A percentile compares a stretch with the other conserved stretches of the same genome.
Evolutionary conservation across 176 grass and related monocot species (phyloP).

Genomic region (Elymus sibiricus): DNA sequence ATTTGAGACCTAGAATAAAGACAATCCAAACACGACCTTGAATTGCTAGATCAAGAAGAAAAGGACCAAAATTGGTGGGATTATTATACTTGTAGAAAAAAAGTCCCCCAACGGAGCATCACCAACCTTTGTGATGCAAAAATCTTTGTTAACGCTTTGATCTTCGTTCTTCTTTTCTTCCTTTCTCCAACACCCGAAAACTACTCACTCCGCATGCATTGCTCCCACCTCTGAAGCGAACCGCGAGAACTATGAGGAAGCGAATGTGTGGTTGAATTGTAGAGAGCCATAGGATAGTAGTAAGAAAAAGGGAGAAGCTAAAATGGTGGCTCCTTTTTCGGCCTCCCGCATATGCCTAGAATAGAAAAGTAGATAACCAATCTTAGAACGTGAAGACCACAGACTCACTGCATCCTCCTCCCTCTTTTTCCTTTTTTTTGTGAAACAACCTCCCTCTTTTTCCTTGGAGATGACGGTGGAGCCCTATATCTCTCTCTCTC

Average conservation of each 20-base stretch:
- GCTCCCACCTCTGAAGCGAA: constrained; percentile 6
- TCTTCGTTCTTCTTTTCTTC: neutral
- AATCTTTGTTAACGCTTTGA: neutral
- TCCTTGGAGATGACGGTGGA: neutral
- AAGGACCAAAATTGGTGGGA: neutral
- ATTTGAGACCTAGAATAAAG: neutral
- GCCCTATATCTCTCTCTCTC: neutral
- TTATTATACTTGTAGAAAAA: neutral
- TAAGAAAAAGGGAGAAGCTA: constrained; percentile 11
- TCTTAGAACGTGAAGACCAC: neutral
- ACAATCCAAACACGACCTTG: neutral
- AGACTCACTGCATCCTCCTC: neutral
- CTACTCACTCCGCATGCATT: constrained; percentile 1
- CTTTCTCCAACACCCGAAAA: neutral
- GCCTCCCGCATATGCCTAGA: neutral
- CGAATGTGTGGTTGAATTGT: constrained; percentile 8
- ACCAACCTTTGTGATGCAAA: constrained; percentile 11
- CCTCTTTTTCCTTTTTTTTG: too few relatives aligned
- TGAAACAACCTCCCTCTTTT: too few relatives aligned
- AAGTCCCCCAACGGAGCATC: neutral
- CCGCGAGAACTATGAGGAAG: constrained; percentile 25
- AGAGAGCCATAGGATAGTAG: constrained; percentile 10
- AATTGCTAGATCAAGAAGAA: neutral
- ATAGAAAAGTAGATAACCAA: constrained; percentile 20
- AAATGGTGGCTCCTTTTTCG: constrained; percentile 13